Conservation (phyloP, 176 grass and related monocot genomes). For the Elymus sibiricus region DNA sequence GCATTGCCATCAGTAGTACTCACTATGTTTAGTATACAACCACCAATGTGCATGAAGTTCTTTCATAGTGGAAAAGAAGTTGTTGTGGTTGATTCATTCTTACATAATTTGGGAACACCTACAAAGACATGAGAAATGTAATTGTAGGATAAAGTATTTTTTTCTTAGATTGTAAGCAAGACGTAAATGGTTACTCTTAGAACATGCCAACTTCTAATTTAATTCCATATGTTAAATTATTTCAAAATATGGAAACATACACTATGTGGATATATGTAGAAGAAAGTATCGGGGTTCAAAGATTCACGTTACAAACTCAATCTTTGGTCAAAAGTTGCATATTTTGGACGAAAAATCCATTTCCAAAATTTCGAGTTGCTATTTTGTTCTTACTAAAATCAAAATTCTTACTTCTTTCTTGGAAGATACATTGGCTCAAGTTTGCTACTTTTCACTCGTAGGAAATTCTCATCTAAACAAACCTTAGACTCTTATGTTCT, state of each 20-base stretch:
- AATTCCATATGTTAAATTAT: background rate
- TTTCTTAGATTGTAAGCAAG: background rate
- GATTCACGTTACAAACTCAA: background rate
- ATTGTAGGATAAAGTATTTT: background rate
- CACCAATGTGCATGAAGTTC: slow-evolving; percentile 64
- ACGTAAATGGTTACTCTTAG: background rate
- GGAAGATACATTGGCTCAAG: background rate
- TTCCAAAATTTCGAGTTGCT: background rate
- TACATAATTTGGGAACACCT: background rate
- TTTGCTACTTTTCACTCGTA: background rate
- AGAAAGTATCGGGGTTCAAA: background rate
- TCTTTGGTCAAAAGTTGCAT: background rate
- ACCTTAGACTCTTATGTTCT: background rate
- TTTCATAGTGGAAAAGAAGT: slow-evolving; percentile 23
- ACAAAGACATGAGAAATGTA: slow-evolving; percentile 1
- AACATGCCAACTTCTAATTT: background rate
- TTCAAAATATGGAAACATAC: background rate
- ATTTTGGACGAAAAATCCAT: background rate
- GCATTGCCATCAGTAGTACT: slow-evolving; percentile 21
- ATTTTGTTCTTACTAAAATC: background rate
- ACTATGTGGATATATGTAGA: background rate
- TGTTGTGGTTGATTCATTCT: slow-evolving; percentile 6
- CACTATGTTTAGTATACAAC: slow-evolving; percentile 18
- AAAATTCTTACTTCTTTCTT: background rate
- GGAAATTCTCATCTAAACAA: background rate